Percentiles rank a stretch among this genome's conserved stretches.
Evolutionary conservation across 73 alveolate genomes (phyloP).

Genomic region (Vitrella brassicaformis): DNA sequence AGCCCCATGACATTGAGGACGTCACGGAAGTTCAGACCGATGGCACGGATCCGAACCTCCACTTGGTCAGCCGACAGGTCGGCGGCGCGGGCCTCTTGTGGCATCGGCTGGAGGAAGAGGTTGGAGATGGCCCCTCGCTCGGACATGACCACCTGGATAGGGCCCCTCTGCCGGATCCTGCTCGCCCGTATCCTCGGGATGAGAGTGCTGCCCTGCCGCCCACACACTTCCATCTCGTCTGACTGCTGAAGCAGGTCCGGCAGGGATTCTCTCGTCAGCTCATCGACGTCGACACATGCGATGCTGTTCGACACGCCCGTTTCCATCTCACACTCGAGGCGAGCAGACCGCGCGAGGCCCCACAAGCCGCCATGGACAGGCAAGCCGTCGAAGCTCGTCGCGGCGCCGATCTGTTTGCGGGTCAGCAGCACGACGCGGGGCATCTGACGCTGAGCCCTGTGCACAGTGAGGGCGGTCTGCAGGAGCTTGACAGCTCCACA

Average conservation of each 20-base stretch:
- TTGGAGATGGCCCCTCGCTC: not conserved
- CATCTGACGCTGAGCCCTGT: too few species aligned
- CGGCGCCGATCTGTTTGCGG: not conserved
- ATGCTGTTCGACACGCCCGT: not conserved
- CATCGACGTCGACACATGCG: not conserved
- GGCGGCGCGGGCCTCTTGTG: not conserved
- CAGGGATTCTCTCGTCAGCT: not conserved
- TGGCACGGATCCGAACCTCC: constrained; percentile 1
- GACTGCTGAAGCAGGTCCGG: not conserved
- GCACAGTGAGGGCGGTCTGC: not conserved
- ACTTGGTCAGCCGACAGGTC: not conserved
- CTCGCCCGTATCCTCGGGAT: too few species aligned
- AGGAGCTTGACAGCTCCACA: not conserved
- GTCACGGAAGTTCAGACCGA: constrained; percentile 37
- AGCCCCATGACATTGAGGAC: constrained; percentile 21
- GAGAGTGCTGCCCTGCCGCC: not conserved
- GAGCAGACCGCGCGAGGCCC: constrained; percentile 28
- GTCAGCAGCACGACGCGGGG: too few species aligned
- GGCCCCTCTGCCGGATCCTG: not conserved
- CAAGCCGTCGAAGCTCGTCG: not conserved
- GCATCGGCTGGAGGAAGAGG: not conserved
- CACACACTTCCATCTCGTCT: not conserved
- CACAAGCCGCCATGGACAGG: constrained; percentile 25
- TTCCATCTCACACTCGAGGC: constrained; percentile 7
- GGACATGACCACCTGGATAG: not conserved